Evolutionary conservation across 169 alveolate species (phyloP).

Genomic region (Amoebophrya sp.): DNA sequence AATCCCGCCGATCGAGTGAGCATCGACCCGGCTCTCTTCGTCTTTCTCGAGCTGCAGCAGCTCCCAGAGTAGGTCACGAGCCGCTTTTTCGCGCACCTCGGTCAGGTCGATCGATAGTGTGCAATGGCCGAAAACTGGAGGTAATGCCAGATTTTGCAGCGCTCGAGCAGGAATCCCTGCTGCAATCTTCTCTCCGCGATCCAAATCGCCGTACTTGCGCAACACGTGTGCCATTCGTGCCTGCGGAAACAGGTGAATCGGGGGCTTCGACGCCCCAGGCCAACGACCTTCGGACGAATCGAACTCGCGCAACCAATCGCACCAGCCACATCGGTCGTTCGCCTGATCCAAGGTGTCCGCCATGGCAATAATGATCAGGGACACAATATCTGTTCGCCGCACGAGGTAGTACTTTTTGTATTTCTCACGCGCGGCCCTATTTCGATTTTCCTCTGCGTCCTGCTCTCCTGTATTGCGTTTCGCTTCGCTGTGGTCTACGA

Average conservation of each 20-base stretch:
- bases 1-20: too few relatives aligned
- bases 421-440: too few relatives aligned
- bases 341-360: constrained; percentile 21
- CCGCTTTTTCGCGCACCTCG: background rate
- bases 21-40: too few relatives aligned
- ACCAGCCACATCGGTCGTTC: background rate
- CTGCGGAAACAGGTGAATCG: background rate
- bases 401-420: background rate
- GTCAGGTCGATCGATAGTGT: background rate
- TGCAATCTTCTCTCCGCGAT: background rate
- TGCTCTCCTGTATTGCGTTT: too few relatives aligned
- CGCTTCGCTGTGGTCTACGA: background rate
- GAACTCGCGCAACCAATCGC: constrained; percentile 13
- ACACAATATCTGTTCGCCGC: background rate
- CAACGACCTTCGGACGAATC: background rate
- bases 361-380: background rate
- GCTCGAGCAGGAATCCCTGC: too few relatives aligned
- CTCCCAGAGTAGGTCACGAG: background rate
- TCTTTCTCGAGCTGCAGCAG: too few relatives aligned
- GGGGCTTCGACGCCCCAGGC: background rate
- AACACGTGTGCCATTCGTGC: background rate
- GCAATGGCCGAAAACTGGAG: background rate
- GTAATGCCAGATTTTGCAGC: too few relatives aligned
- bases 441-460: too few relatives aligned
- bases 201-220: background rate